Base-by-base conservation (phyloP, 2,329 filamentous ascomycete genomes). In the Immersiporthe knoxdaviesiana region DNA sequence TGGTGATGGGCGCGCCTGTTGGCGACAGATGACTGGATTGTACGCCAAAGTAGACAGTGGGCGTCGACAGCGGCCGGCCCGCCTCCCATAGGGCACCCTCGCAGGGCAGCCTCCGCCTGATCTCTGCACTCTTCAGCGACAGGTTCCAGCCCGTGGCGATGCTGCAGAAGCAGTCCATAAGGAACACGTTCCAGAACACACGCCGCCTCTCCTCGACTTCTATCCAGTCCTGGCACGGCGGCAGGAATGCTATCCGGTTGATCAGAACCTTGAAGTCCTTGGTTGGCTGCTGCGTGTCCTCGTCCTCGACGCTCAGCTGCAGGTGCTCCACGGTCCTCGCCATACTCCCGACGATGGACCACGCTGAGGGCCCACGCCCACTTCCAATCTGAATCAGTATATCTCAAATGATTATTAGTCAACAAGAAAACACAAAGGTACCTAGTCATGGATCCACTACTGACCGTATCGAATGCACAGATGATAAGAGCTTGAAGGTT, bases 111-210 rank as follows among this genome's bases (percentile, higher is more conserved):
- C 80, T 76, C 6, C 79, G 73, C 11, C 76, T 76, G 16, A 81
- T 77, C 70, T 81, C 80, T 18, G 77, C 76, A 18, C 74, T 75
- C 1, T 78, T 80, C 1, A 82, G 72, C 32, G 75, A 78, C 2
- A 76, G 74, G 67, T 79, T 80, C 77, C 78, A 81, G 8, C 80
- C 80, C 4, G 79, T 82, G 16, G 76, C 76, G 18, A 82, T 79
- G 75, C 74, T 74, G 72, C 77, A 79, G 75, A 84, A 83, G 8
- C 80, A 74, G 50, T 82, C 80, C 68, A 81, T 74, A 2, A 78
- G 72, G 69, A 82, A 82, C 3, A 81, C 76, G 16, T 77, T 80
- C 81, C 81, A 82, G 66, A 82, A 82, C 2, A 82, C 77, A 0
- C 80, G 73, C 1, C 81, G 74, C 7, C 80, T 72, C 68, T 81